Percentiles rank a stretch among this genome's conserved stretches.
These are phyloP conservation scores for Wickerhamomyces sydowiorum DNA, from an alignment of 805 yeast genomes.

Conservation along the genomic window DNA sequence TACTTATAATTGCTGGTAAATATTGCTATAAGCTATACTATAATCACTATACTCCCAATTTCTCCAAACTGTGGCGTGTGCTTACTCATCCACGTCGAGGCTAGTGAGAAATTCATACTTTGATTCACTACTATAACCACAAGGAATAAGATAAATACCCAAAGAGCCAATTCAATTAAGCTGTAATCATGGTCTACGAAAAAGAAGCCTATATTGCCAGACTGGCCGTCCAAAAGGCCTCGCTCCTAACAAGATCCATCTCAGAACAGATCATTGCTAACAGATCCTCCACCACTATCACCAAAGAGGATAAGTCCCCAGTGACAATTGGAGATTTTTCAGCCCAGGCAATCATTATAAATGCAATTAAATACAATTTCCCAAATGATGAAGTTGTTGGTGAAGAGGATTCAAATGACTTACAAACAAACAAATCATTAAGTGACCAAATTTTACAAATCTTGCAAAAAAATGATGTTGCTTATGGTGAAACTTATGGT, in stretches of 20 bases:
- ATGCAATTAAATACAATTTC: constrained; percentile 73
- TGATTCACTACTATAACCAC: too few relatives aligned
- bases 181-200: constrained; percentile 34
- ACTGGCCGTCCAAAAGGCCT: constrained; percentile 85
- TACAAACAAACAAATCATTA: constrained; percentile 46
- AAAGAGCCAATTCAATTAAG: background rate
- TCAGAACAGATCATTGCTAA: constrained; percentile 48
- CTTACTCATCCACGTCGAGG: too few relatives aligned
- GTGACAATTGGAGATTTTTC: constrained; percentile 97
- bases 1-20: too few relatives aligned
- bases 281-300: constrained; percentile 49
- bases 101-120: too few relatives aligned
- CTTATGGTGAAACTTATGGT: constrained; percentile 29
- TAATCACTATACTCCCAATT: too few relatives aligned
- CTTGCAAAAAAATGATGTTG: constrained; percentile 45
- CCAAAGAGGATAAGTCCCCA: constrained; percentile 87
- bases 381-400: constrained; percentile 88
- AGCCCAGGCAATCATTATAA: constrained; percentile 88
- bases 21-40: too few relatives aligned
- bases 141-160: too few relatives aligned
- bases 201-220: constrained; percentile 78
- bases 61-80: too few relatives aligned
- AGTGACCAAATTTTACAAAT: constrained; percentile 52
- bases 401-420: constrained; percentile 79
- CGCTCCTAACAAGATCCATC: constrained; percentile 61